Conservation (phyloP, 208 protist genomes). For the Tritrichomonas foetus region DNA sequence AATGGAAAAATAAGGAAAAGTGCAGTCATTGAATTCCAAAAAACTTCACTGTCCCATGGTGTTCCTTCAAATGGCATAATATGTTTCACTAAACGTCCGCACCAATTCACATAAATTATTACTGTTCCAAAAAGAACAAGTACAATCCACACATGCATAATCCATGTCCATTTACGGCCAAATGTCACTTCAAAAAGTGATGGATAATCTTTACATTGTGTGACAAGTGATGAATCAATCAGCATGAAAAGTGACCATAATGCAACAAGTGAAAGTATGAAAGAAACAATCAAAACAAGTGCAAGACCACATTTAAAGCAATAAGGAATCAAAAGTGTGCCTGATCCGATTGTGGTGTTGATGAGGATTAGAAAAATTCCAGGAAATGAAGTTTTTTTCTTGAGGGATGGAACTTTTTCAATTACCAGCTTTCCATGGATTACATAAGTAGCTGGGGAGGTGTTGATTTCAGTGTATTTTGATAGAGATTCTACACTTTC, state of each 20-base stretch:
- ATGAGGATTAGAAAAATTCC: not conserved
- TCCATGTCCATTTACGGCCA: not conserved
- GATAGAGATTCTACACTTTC: no score
- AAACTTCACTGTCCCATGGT: not conserved
- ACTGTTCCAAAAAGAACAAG: not conserved
- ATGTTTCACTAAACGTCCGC: not conserved
- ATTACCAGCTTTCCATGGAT: no score
- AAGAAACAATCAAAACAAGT: not conserved
- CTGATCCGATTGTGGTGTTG: slow-evolving; percentile 8
- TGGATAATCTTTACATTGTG: not conserved
- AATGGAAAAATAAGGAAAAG: not conserved
- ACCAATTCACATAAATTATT: not conserved
- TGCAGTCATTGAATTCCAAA: not conserved
- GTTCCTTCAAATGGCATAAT: not conserved
- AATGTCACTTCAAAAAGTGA: not conserved
- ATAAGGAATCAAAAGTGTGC: not conserved
- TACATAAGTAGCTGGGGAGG: no score
- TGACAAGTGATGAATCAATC: not conserved
- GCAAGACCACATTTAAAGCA: not conserved
- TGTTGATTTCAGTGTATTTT: no score
- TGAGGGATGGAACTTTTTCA: no score
- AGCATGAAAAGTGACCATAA: not conserved
- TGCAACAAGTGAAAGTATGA: not conserved
- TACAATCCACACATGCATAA: not conserved
- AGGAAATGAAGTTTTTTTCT: not conserved